Evolutionary conservation across 1,139 yeast genomes (phyloP).

Genomic region (Eremothecium gossypii): DNA sequence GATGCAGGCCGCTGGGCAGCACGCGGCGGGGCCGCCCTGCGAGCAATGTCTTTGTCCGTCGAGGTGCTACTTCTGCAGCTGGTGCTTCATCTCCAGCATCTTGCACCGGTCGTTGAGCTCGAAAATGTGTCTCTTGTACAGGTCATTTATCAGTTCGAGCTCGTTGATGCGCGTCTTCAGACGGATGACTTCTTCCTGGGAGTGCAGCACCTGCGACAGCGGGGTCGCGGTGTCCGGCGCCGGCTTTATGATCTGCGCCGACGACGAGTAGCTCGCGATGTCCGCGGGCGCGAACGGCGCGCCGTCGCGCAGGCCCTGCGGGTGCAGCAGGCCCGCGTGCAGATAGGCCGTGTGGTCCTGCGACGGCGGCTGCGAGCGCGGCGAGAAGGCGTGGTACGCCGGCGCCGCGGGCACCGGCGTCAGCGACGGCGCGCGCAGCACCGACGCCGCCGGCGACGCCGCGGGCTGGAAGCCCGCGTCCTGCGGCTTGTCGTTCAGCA

Average conservation of each 20-base stretch:
- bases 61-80: slow-evolving; percentile 1
- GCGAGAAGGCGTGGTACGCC: background rate
- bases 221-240: slow-evolving; percentile 3
- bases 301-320: too few species aligned
- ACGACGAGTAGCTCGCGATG: background rate
- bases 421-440: background rate
- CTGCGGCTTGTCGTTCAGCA: slow-evolving; percentile 4
- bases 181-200: slow-evolving; percentile 40
- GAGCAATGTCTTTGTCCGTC: too few species aligned
- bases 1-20: background rate
- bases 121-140: slow-evolving; percentile 69
- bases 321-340: background rate
- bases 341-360: background rate
- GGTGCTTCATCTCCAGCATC: slow-evolving; percentile 13
- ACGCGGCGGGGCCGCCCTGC: too few species aligned
- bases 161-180: slow-evolving; percentile 77
- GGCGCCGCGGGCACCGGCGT: background rate
- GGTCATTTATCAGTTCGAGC: slow-evolving; percentile 78
- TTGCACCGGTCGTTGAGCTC: slow-evolving; percentile 49
- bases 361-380: slow-evolving; percentile 2
- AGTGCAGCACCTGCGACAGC: slow-evolving; percentile 11
- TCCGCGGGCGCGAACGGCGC: too few species aligned
- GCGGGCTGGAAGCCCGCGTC: background rate
- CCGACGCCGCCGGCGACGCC: slow-evolving; percentile 1
- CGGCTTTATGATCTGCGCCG: background rate